Percentiles rank a stretch among this genome's conserved stretches.
These are phyloP conservation scores for Pythium oligandrum DNA, from an alignment of 352 stramenopile genomes.

Conservation along the genomic window DNA sequence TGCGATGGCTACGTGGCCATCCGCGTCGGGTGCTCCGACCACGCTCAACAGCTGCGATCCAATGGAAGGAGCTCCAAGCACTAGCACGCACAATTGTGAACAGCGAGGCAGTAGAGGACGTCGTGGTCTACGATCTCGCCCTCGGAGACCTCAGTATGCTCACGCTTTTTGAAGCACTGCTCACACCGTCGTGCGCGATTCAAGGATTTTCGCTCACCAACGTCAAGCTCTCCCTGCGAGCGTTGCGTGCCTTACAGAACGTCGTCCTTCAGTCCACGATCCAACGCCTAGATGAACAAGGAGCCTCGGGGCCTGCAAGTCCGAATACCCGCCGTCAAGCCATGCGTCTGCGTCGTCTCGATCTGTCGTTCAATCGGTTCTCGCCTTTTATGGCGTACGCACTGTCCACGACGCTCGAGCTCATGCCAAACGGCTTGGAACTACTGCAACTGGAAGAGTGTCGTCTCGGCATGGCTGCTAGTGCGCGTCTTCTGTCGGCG, in stretches of 20 bases:
- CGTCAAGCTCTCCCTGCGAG: conserved; percentile 29
- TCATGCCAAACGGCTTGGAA: conserved; percentile 42
- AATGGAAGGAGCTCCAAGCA: conserved; percentile 43
- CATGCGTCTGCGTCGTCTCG: conserved; percentile 27
- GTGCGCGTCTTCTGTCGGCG: conserved; percentile 29
- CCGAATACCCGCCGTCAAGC: background rate
- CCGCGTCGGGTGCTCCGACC: conserved; percentile 1
- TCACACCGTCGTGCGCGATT: conserved; percentile 30
- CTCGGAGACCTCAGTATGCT: conserved; percentile 37
- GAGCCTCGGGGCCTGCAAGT: conserved; percentile 2
- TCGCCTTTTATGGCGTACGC: conserved; percentile 39
- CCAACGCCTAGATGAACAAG: conserved; percentile 12
- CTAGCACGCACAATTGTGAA: conserved; percentile 35
- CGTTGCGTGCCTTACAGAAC: conserved; percentile 45
- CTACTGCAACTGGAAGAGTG: conserved; percentile 60
- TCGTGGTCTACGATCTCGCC: conserved; percentile 43
- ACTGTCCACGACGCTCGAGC: conserved; percentile 42
- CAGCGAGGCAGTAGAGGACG: conserved; percentile 34
- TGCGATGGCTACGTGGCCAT: background rate
- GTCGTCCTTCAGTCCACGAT: conserved; percentile 55
- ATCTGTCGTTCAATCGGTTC: conserved; percentile 70
- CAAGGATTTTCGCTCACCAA: conserved; percentile 44
- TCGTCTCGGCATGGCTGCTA: conserved; percentile 24
- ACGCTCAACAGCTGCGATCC: conserved; percentile 12
- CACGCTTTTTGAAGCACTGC: conserved; percentile 46